phyloP scores from a whole-genome alignment of 805 yeast species.

The Metschnikowia lachancei region DNA sequence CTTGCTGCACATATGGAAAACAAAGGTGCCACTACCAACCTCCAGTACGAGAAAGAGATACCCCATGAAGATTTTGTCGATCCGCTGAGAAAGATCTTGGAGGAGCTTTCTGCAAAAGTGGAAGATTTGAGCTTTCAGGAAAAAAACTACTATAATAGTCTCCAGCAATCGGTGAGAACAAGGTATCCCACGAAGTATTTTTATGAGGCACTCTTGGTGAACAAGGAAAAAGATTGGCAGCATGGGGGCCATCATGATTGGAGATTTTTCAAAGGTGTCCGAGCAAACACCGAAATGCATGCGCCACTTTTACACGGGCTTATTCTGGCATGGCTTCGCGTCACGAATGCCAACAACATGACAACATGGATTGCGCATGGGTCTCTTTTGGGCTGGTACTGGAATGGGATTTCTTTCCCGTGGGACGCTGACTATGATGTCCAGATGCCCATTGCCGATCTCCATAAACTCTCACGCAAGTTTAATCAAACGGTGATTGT shows the following conservation, averaged over 20 bases:
- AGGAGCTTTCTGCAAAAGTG: conserved; percentile 13
- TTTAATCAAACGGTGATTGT: conserved; percentile 27
- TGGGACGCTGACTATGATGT: conserved; percentile 33
- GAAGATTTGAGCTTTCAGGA: conserved; percentile 13
- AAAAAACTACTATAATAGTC: conserved; percentile 14
- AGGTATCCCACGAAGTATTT: conserved; percentile 35
- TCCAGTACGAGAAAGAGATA: conserved; percentile 24
- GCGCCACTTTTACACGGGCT: conserved; percentile 23
- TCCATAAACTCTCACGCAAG: conserved; percentile 21
- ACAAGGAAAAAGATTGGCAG: conserved; percentile 12
- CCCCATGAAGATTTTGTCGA: conserved; percentile 28
- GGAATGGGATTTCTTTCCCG: conserved; percentile 29
- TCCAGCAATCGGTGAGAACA: conserved; percentile 8
- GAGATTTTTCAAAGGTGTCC: conserved; percentile 27
- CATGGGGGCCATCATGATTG: conserved; percentile 30
- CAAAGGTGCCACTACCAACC: conserved; percentile 15
- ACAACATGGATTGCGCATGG: conserved; percentile 32
- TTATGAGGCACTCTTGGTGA: conserved; percentile 35
- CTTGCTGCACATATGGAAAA: conserved; percentile 18
- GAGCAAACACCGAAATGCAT: conserved; percentile 16
- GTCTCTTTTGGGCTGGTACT: conserved; percentile 29
- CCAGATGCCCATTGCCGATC: conserved; percentile 26
- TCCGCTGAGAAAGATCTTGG: conserved; percentile 20
- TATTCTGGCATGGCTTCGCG: conserved; percentile 26
- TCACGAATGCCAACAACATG: conserved; percentile 24